phyloP scores from a whole-genome alignment of 1,139 yeast genomes.

The Arxiozyma heterogenica region DNA sequence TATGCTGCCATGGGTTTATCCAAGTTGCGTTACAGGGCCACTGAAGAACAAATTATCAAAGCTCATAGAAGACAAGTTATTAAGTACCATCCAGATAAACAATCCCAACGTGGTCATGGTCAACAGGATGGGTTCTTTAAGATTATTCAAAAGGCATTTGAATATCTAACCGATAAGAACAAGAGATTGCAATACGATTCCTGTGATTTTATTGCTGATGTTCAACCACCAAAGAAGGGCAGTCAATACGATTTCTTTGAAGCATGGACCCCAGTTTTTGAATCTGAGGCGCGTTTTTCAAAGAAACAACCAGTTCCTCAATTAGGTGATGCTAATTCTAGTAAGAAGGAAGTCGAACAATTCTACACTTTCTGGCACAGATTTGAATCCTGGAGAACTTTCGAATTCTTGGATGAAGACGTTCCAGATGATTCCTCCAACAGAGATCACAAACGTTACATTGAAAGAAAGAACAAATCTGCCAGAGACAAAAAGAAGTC shows the following conservation, averaged over 20 bases:
- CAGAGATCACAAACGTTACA: slow-evolving; percentile 98
- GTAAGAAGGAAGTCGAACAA: slow-evolving; percentile 77
- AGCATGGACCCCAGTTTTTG: slow-evolving; percentile 91
- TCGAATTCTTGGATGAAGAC: slow-evolving; percentile 97
- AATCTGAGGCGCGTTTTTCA: slow-evolving; percentile 83
- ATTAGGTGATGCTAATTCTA: slow-evolving; percentile 58
- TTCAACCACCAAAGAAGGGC: slow-evolving; percentile 64
- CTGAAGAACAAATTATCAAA: slow-evolving; percentile 86
- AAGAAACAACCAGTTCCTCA: slow-evolving; percentile 80
- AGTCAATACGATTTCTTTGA: slow-evolving; percentile 69
- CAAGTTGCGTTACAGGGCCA: slow-evolving; percentile 83
- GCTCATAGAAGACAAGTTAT: slow-evolving; percentile 96
- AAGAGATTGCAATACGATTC: slow-evolving; percentile 94
- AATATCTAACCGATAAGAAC: slow-evolving; percentile 72
- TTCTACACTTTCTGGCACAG: slow-evolving; percentile 91
- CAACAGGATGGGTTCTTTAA: slow-evolving; percentile 97
- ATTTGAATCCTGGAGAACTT: slow-evolving; percentile 97
- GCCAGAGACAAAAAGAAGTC: slow-evolving; percentile 97
- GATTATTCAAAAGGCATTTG: slow-evolving; percentile 94
- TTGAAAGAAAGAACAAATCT: slow-evolving; percentile 93
- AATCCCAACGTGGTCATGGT: slow-evolving; percentile 67
- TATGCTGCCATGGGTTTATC: slow-evolving; percentile 93
- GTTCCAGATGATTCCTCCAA: slow-evolving; percentile 98
- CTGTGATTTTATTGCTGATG: slow-evolving; percentile 83
- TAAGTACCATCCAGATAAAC: slow-evolving; percentile 97